Base-by-base conservation (phyloP, 2,329 filamentous ascomycete species). In the Parastagonospora avenae region DNA sequence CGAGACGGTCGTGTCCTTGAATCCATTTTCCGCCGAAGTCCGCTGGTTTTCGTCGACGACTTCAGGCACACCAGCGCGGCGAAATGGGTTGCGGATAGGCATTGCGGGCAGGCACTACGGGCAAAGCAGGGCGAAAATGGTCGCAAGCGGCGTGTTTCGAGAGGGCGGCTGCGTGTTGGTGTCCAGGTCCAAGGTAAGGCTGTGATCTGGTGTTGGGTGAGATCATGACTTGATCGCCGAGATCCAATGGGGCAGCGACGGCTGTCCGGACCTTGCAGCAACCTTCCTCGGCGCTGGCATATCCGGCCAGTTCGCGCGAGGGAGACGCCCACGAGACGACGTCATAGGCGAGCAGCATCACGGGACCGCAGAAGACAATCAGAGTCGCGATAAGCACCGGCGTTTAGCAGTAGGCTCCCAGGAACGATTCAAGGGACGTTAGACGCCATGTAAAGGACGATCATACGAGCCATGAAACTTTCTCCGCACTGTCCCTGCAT, bases 21-120 rank as follows among this genome's bases (percentile, higher is more conserved):
- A 72, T 8, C 61, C 67, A 44, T 56, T 61, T 47, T 71, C 73
- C 54, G 70, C 54, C 32, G 57, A 58, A 54, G 47, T 63, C 60
- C 64, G 71, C 46, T 66, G 66, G 46, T 61, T 52, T 38, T 70
- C 67, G n/a, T 73, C 70, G 41, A 63, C 45, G 14, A 62, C 59
- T 38, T 74, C 72, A 49, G 60, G 64, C 29, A 59, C 63, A 48
- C 68, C 70, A 42, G 67, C 66, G 33, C 72, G 71, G 52, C 70
- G 70, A 56, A 76, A 76, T 10, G 73, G 73, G 49, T 76, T 76
- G 60, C 74, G 74, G 45, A 76, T 72, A 54, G 74, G 73, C 73
- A 76, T 76, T 44, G 48, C 52, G 49, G 40, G 29, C 30, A 52
- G 53, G 48, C 42, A 54, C 51, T 46, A 48, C 37, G 46, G 52